A percentile compares a stretch with the other conserved stretches of the same genome.
Evolutionary conservation across 2,329 filamentous ascomycete species (phyloP).

Genomic region (Tympanopsis confertula): DNA sequence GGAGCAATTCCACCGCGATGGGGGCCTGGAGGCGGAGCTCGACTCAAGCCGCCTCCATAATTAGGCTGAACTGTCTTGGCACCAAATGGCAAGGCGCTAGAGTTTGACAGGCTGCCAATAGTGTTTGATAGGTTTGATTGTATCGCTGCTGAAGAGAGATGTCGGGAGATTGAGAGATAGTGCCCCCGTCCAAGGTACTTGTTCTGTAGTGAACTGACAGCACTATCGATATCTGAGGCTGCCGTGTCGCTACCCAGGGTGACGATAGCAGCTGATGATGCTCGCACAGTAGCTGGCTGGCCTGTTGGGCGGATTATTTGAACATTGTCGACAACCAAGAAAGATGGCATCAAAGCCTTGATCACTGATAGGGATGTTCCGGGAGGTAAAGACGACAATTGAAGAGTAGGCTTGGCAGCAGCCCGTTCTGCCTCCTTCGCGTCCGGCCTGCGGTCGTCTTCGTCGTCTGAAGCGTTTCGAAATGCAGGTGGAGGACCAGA

Average conservation of each 20-base stretch:
- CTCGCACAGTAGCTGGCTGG: slow-evolving; percentile 29
- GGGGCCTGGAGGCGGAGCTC: slow-evolving; percentile 31
- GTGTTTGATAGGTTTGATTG: slow-evolving; percentile 23
- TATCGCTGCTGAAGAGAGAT: slow-evolving; percentile 44
- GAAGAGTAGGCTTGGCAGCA: slow-evolving; percentile 22
- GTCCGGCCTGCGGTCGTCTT: slow-evolving; percentile 16
- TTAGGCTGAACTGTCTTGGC: slow-evolving; percentile 32
- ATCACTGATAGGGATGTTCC: slow-evolving; percentile 18
- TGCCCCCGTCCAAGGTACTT: slow-evolving; percentile 54
- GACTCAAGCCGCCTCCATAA: slow-evolving; percentile 24
- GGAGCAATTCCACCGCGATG: slow-evolving; percentile 43
- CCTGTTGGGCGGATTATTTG: slow-evolving; percentile 35
- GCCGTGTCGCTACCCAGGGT: slow-evolving; percentile 50
- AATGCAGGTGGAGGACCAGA: not conserved
- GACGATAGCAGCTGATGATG: slow-evolving; percentile 48
- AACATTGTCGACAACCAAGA: slow-evolving; percentile 40
- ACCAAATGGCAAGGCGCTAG: slow-evolving; percentile 40
- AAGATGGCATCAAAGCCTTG: slow-evolving; percentile 23
- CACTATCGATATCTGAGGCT: slow-evolving; percentile 49
- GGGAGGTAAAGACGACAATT: slow-evolving; percentile 21
- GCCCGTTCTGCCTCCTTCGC: slow-evolving; percentile 13
- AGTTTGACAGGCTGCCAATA: slow-evolving; percentile 13
- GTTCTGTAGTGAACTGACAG: slow-evolving; percentile 48
- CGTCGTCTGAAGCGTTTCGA: slow-evolving; percentile 28
- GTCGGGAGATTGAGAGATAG: slow-evolving; percentile 48